phyloP scores from a whole-genome alignment of 139 green algal species.

The Coelastrella sp. region DNA sequence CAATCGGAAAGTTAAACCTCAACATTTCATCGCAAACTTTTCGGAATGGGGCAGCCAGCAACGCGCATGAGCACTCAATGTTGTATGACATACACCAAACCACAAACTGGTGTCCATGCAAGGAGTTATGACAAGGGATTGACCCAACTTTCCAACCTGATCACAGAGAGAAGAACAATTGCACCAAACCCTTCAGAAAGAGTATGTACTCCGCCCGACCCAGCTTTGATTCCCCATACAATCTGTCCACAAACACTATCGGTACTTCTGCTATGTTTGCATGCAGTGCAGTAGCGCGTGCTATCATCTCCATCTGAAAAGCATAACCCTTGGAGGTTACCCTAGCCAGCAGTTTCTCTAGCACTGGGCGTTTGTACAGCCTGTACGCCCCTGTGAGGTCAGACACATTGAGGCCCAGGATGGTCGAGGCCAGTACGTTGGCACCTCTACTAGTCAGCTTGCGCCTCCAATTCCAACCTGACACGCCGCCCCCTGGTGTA shows the following conservation, averaged over 20 bases:
- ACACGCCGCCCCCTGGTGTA: slow-evolving; percentile 81
- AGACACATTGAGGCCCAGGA: slow-evolving; percentile 69
- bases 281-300: slow-evolving; percentile 68
- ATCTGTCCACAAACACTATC: slow-evolving; percentile 98
- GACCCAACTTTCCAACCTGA: no score
- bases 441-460: slow-evolving; percentile 94
- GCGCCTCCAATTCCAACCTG: slow-evolving; percentile 88
- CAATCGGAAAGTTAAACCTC: no score
- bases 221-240: slow-evolving; percentile 96
- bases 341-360: slow-evolving; percentile 67
- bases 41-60: no score
- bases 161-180: slow-evolving; percentile 89
- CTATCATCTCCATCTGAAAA: slow-evolving; percentile 99
- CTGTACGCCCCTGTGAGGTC: slow-evolving; percentile 96
- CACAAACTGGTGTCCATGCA: no score
- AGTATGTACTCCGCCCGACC: slow-evolving; percentile 87
- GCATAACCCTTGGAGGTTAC: slow-evolving; percentile 76
- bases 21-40: no score
- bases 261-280: slow-evolving; percentile 77
- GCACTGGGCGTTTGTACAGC: slow-evolving; percentile 78
- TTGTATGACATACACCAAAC: no score
- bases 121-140: no score
- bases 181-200: slow-evolving; percentile 89
- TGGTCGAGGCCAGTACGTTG: slow-evolving; percentile 88
- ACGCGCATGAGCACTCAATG: no score